Evolutionary conservation across 768 basidiomycete genomes (phyloP), one percentile per base, ranked within the genome.

Genomic region (Phlebiopsis gigantea): DNA sequence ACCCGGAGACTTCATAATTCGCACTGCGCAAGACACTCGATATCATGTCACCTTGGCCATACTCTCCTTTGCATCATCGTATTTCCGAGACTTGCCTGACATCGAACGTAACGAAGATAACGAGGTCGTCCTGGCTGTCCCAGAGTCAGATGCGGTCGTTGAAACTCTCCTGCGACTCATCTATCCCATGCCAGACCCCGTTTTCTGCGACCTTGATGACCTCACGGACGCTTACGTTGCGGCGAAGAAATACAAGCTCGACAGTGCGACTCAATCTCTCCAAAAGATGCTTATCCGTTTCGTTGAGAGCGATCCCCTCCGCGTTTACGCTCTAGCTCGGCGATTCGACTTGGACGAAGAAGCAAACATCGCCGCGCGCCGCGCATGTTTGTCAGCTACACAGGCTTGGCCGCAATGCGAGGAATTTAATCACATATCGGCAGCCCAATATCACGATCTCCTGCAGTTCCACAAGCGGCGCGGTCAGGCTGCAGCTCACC

Each of bases 281-380:
- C 80, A 84, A 51, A 70, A 66, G 44, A 66, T 76, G 24, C 78
- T 89, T 31, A 61, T 84, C 15, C 66, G 65, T 10, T 85, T 83
- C 65, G 65, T 84, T 17, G 60, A 69, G 31, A 62, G 70, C 14
- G 73, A 72, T 12, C 83, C 88, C 8, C 73, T 76, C 14, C 81
- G 84, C 14, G 84, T 88, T 1, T 90, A 85, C 61, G 85, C 87
- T 25, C 81, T 88, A 42, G 86, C 88, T 1, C 81, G 79, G 57
- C 81, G 83, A 4, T 83, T 79, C 56, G 82, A 83, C 21, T 69
- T 90, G 15, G 79, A 84, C 45, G 78, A 81, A 28, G 87, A 88
- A 65, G 81, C 83, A 10, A 74, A 75, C 56, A 64, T 80, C 46
- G 85, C 87, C 5, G 87, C 87, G 17, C 72, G 69, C 8, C 71